Percentiles rank a stretch among this genome's conserved stretches.
phyloP scores from a whole-genome alignment of 306 rosid genomes.

The Cotoneaster glaucophyllus region DNA sequence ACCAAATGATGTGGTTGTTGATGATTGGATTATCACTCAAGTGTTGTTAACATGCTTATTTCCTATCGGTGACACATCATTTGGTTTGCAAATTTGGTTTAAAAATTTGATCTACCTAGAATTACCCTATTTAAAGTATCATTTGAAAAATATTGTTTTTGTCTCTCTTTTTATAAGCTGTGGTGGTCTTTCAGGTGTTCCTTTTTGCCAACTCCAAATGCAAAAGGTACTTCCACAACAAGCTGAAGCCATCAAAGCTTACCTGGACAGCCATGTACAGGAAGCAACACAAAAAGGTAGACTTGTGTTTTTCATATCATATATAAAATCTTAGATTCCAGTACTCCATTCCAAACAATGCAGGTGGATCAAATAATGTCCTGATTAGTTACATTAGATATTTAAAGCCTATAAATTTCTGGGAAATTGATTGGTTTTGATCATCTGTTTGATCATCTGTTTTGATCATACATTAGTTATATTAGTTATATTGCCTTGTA shows the following conservation, averaged over 20 bases:
- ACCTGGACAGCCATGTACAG: conserved; percentile 88
- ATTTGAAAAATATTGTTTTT: not conserved
- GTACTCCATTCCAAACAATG: not conserved
- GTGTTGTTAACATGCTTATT: too few species aligned
- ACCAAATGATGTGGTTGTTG: too few species aligned
- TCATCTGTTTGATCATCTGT: too few species aligned
- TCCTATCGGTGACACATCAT: too few species aligned
- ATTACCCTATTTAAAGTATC: not conserved
- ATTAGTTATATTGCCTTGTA: not conserved
- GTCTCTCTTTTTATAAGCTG: not conserved
- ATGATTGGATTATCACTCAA: too few species aligned
- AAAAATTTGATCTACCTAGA: too few species aligned
- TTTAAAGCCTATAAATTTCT: not conserved
- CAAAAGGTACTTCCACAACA: conserved; percentile 69
- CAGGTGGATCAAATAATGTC: too few species aligned
- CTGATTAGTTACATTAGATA: not conserved
- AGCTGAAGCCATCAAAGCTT: conserved; percentile 80
- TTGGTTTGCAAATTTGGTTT: too few species aligned
- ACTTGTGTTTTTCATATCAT: not conserved
- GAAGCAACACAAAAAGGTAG: conserved; percentile 85
- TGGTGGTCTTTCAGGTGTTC: conserved; percentile 43
- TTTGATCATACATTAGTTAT: not conserved
- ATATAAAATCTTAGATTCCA: not conserved
- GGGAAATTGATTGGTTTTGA: not conserved
- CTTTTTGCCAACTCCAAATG: conserved; percentile 76